Percentiles rank a stretch among this genome's conserved stretches.
Conservation (phyloP, 441 rosid genomes). For the Bocquillonia castaneifolia region DNA sequence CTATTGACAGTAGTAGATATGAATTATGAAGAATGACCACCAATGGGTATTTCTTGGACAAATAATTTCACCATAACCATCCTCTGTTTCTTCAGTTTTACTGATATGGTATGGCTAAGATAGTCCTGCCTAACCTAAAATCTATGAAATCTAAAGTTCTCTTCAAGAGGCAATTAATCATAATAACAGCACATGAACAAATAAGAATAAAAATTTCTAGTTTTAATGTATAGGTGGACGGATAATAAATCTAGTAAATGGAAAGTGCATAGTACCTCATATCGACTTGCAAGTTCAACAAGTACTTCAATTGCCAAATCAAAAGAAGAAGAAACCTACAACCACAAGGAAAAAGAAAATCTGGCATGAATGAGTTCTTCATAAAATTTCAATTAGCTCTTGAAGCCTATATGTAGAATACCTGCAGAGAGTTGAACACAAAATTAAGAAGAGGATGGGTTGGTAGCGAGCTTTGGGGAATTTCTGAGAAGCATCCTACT, state of each 20-base stretch:
- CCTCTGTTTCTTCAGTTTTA: neutral
- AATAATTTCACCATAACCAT: neutral
- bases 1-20: neutral
- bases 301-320: slow-evolving; percentile 91
- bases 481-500: slow-evolving; percentile 93
- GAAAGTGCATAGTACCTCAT: slow-evolving; percentile 62
- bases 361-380: neutral
- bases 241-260: neutral
- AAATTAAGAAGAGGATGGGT: slow-evolving; percentile 85
- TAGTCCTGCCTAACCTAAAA: neutral
- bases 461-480: slow-evolving; percentile 62
- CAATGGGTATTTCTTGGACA: neutral
- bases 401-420: slow-evolving; percentile 16
- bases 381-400: slow-evolving; percentile 14
- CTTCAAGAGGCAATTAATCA: neutral
- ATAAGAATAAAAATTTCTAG: neutral
- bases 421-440: slow-evolving; percentile 81
- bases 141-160: neutral
- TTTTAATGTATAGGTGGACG: neutral
- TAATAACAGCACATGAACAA: neutral
- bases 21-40: neutral
- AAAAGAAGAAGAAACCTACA: slow-evolving; percentile 69
- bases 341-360: slow-evolving; percentile 25
- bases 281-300: slow-evolving; percentile 79
- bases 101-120: neutral